Evolutionary conservation across 176 grass and related monocot species (phyloP), one percentile per base, ranked within the genome.

Genomic region (Phragmites australis): DNA sequence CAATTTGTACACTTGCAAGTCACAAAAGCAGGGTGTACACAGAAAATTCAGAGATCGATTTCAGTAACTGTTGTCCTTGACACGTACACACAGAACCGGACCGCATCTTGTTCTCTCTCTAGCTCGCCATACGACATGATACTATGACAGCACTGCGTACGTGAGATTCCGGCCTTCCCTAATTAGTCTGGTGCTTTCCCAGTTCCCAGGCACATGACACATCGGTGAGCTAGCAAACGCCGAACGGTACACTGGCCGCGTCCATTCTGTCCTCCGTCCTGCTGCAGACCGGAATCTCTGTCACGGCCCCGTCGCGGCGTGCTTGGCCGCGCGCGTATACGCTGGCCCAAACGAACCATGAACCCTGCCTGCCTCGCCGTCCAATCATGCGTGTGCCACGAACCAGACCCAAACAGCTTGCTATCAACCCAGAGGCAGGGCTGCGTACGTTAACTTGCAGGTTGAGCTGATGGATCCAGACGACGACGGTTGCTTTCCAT

Each of bases 111-210:
- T 74, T 62, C 6, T 63, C 9, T 62, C 6, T 63, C 9, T 43
- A 1, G 46, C 4, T 39, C 12, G 14, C 5, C 29, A 0, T 18
- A 37, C 11, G 9, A 29, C 21, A 25, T 12, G 60, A 68, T 1
- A 9, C 9, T 34, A 37, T 0, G 48, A 9, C 21, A 6, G 60
- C n/a, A n/a, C n/a, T n/a, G n/a, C n/a, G n/a, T 13, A 62, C 30
- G 68, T 19, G n/a, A 46, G 30, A 48, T 50, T 39, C 42, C 30
- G 54, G 21, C n/a, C 54, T 82, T 82, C 29, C 54, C 50, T 45
- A 69, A 50, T 19, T 54, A 72, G 54, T 15, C 19, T 50, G 43
- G 42, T 32, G 17, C 15, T 25, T 62, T 50, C 54, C 26, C 48
- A 32, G 57, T 62, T 50, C 54, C 26, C 48, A 32, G 57, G 74